phyloP scores from a whole-genome alignment of 2,329 filamentous ascomycete genomes.

The Diplodia sapinea region DNA sequence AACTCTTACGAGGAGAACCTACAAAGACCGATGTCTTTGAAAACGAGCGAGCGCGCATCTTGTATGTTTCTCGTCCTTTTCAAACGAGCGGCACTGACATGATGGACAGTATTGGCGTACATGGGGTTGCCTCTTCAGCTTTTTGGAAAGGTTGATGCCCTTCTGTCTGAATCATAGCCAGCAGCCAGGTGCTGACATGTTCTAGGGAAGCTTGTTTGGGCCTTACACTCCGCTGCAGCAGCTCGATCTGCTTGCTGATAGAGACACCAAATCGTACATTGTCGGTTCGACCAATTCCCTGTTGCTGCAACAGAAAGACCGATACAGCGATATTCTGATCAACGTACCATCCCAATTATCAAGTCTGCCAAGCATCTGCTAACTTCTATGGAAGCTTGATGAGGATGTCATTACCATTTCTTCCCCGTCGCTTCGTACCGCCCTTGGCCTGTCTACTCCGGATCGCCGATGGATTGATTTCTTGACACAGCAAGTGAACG shows the following conservation, averaged over 20 bases:
- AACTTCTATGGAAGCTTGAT: conserved; percentile 65
- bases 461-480: conserved; percentile 97
- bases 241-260: conserved; percentile 89
- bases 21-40: conserved; percentile 79
- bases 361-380: not conserved
- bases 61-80: conserved; percentile 48
- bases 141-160: conserved; percentile 76
- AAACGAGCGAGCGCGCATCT: conserved; percentile 89
- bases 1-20: conserved; percentile 79
- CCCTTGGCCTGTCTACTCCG: conserved; percentile 78
- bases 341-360: conserved; percentile 59
- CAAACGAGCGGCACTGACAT: conserved; percentile 36
- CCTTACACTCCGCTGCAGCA: conserved; percentile 97
- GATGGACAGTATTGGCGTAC: conserved; percentile 72
- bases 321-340: conserved; percentile 94
- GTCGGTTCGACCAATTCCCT: conserved; percentile 97
- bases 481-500: conserved; percentile 88
- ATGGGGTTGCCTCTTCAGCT: conserved; percentile 95
- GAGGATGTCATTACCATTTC: conserved; percentile 84
- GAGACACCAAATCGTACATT: conserved; percentile 94
- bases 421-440: conserved; percentile 75
- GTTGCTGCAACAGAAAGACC: conserved; percentile 89
- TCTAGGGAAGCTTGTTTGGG: conserved; percentile 86
- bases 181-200: not conserved
- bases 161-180: too few relatives aligned